phyloP scores from a whole-genome alignment of 2,329 filamentous ascomycete species.

The Myrmaecium sp. region DNA sequence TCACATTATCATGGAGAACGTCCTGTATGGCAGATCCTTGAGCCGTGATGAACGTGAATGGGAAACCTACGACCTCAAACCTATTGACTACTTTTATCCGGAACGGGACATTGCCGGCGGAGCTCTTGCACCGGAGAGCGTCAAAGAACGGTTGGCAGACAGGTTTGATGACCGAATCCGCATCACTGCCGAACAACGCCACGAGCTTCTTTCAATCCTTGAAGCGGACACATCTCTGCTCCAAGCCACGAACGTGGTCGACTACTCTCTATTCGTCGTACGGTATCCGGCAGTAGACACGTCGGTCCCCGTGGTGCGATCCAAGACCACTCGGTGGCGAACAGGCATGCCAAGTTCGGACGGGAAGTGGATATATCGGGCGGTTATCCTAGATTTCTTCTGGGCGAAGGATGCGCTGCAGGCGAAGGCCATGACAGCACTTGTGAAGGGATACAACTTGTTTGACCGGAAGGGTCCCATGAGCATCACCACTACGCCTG shows the following conservation, averaged over 20 bases:
- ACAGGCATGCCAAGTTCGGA: constrained; percentile 44
- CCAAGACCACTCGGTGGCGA: constrained; percentile 33
- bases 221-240: constrained; percentile 47
- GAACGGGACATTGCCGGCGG: constrained; percentile 55
- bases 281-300: constrained; percentile 27
- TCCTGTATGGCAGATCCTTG: constrained; percentile 41
- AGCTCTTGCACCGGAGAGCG: constrained; percentile 43
- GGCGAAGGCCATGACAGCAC: constrained; percentile 46
- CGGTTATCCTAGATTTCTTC: constrained; percentile 57
- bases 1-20: constrained; percentile 66
- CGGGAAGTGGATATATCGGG: constrained; percentile 49
- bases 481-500: constrained; percentile 54
- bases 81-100: constrained; percentile 58
- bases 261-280: constrained; percentile 60
- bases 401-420: constrained; percentile 58
- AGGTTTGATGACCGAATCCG: constrained; percentile 49
- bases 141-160: constrained; percentile 49
- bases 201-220: constrained; percentile 37
- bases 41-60: constrained; percentile 32
- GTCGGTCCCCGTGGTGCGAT: constrained; percentile 14
- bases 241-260: constrained; percentile 46
- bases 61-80: constrained; percentile 62
- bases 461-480: constrained; percentile 50
- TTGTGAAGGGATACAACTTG: constrained; percentile 47
- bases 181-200: constrained; percentile 37